A percentile compares a stretch with the other conserved stretches of the same genome.
Evolutionary conservation across 805 yeast genomes (phyloP).

Genomic region (Saturnispora dispora): DNA sequence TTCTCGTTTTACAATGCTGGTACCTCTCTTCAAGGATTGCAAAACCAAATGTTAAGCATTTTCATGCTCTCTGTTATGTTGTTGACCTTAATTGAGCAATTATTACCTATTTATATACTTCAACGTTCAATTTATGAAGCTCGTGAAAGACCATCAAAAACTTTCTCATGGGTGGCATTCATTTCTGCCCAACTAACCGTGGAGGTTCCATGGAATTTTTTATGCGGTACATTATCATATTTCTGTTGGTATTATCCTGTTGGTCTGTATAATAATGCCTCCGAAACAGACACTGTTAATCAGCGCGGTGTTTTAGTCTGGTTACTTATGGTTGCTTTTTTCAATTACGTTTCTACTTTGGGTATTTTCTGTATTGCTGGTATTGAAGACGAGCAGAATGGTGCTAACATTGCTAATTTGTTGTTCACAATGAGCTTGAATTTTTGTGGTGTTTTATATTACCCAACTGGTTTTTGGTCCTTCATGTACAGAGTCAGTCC

Average conservation of each 20-base stretch:
- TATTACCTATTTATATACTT: constrained; percentile 49
- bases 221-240: constrained; percentile 54
- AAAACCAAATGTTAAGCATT: constrained; percentile 71
- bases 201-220: constrained; percentile 57
- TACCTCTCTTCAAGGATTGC: constrained; percentile 57
- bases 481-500: constrained; percentile 74
- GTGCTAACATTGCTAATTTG: constrained; percentile 50
- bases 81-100: constrained; percentile 51
- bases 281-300: constrained; percentile 32
- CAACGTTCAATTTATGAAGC: constrained; percentile 65
- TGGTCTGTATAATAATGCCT: constrained; percentile 57
- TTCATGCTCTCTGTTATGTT: constrained; percentile 58
- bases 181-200: constrained; percentile 51
- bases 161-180: constrained; percentile 59
- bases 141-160: constrained; percentile 65
- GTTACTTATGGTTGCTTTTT: constrained; percentile 37
- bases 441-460: constrained; percentile 75
- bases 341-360: constrained; percentile 45
- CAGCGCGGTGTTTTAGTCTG: constrained; percentile 47
- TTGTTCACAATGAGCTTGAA: constrained; percentile 53
- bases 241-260: constrained; percentile 67
- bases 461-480: constrained; percentile 61
- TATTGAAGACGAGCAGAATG: constrained; percentile 49
- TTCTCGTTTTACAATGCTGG: constrained; percentile 61
- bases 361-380: constrained; percentile 55